Base-by-base conservation (phyloP, 257 asterid genomes). In the Primulina huaijiensis region DNA sequence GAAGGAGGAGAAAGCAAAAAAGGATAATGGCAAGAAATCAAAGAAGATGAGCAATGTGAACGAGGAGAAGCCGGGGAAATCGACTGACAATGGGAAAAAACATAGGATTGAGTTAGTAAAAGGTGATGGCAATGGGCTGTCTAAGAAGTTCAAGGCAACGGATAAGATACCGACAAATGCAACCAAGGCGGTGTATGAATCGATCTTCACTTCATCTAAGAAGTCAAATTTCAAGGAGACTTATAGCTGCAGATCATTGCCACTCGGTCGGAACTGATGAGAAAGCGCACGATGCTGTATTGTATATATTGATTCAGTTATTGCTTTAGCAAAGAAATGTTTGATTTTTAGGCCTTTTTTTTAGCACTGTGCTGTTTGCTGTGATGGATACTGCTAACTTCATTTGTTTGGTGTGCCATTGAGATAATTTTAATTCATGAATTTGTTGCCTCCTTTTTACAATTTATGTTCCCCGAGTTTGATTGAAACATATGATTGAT, bases 221-320 rank as follows among this genome's bases (percentile, higher is more conserved):
- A 91, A 89, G 81, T 76, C 88, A 0, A 88, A 85, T 72, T 87
- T 91, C 69, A 94, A 83, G 87, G 97, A 94, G 89, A 94, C 98
- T 0, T 94, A 73, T 56, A 61, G 83, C 57, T 94, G 97, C 81
- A 84, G 97, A 66, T 91, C 99, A 16, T 65, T 94, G 87, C 97
- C 99, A 3, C 93, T 91, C 33, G 99, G 97, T 65, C 80, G 99
- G 64, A 91, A 94, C 75, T 94, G 84, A 89, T 67, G 57, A 60
- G 69, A 43, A 43, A 43, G 6, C 12, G n/a, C n/a, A 43, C 0
- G 17, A 11, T 43, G 53, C 2, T 43, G 53, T 14, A 38, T 10
- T 38, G 50, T 38, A 9, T 38, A 10, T 9, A 16, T 8, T 38
- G 50, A 38, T 9, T 9, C 50, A 8, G 46, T 9, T 14, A 38